These are phyloP conservation scores for Pisolithus marmoratus DNA, from an alignment of 768 basidiomycete genomes.

Conservation along the genomic window DNA sequence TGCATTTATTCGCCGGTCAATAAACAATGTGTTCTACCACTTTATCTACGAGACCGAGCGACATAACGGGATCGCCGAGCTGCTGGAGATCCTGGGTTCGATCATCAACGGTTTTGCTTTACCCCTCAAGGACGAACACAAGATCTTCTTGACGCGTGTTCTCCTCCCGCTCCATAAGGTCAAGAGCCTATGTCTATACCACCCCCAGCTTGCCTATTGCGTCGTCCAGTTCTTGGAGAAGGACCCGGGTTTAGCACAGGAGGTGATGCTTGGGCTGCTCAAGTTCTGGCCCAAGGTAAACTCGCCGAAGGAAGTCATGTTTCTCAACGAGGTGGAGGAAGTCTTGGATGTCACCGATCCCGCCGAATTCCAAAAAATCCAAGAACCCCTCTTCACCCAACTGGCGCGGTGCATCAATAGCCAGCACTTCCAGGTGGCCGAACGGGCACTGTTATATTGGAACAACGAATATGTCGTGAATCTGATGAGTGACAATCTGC, in stretches of 20 bases:
- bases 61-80: conserved; percentile 98
- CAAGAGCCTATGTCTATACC: conserved; percentile 95
- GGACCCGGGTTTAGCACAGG: conserved; percentile 86
- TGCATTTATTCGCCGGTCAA: conserved; percentile 96
- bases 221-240: conserved; percentile 99
- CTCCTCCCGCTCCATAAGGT: conserved; percentile 97
- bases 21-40: conserved; percentile 99
- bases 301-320: conserved; percentile 99
- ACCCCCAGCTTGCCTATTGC: conserved; percentile 98
- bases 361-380: conserved; percentile 93
- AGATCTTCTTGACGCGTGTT: conserved; percentile 90
- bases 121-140: conserved; percentile 98
- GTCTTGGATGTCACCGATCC: conserved; percentile 97
- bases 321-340: conserved; percentile 98
- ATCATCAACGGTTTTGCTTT: conserved; percentile 99
- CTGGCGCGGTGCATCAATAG: conserved; percentile 96
- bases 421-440: conserved; percentile 99
- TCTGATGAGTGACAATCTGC: conserved; percentile 95
- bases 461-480: conserved; percentile 99
- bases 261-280: conserved; percentile 93
- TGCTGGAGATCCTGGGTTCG: conserved; percentile 95
- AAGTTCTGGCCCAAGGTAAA: conserved; percentile 99
- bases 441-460: conserved; percentile 96
- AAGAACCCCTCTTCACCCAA: conserved; percentile 88
- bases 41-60: conserved; percentile 99